phyloP scores from a whole-genome alignment of 2,329 filamentous ascomycete genomes.

The Sarocladium strictum region DNA sequence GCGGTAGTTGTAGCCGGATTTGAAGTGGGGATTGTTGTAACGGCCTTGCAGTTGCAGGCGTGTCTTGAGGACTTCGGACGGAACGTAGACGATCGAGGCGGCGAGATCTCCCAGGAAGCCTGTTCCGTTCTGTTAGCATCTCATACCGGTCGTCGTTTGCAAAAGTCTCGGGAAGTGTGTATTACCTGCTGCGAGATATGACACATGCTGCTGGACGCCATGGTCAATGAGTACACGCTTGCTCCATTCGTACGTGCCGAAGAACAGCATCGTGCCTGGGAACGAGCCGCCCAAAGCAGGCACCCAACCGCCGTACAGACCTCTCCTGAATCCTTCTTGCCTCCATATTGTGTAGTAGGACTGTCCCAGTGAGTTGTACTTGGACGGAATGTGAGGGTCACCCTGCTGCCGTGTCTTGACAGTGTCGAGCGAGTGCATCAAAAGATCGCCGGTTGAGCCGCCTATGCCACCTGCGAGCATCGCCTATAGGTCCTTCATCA shows the following conservation, averaged over 20 bases:
- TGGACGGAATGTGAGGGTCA: slow-evolving; percentile 86
- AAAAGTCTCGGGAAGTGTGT: no score
- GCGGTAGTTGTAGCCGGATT: slow-evolving; percentile 93
- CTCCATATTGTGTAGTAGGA: slow-evolving; percentile 91
- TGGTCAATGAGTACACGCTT: slow-evolving; percentile 83
- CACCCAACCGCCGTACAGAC: slow-evolving; percentile 88
- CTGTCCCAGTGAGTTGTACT: slow-evolving; percentile 83
- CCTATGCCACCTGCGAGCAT: slow-evolving; percentile 95
- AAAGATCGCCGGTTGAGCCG: slow-evolving; percentile 87
- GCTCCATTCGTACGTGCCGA: slow-evolving; percentile 92
- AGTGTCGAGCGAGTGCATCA: slow-evolving; percentile 98
- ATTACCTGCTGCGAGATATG: slow-evolving; percentile 79
- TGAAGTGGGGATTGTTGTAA: slow-evolving; percentile 90
- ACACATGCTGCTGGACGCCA: slow-evolving; percentile 73
- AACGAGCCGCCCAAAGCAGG: slow-evolving; percentile 91
- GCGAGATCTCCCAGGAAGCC: slow-evolving; percentile 91
- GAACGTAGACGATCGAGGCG: slow-evolving; percentile 89
- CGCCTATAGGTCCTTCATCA: slow-evolving; percentile 46
- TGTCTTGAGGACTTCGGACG: slow-evolving; percentile 97
- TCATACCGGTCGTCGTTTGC: no score
- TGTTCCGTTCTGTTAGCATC: slow-evolving; percentile 26
- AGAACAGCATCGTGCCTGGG: slow-evolving; percentile 89
- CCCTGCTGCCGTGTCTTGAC: slow-evolving; percentile 98
- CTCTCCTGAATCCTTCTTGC: slow-evolving; percentile 81
- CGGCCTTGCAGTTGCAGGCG: slow-evolving; percentile 89